Conservation (phyloP, 768 basidiomycete genomes). For the Pholiota molesta region DNA sequence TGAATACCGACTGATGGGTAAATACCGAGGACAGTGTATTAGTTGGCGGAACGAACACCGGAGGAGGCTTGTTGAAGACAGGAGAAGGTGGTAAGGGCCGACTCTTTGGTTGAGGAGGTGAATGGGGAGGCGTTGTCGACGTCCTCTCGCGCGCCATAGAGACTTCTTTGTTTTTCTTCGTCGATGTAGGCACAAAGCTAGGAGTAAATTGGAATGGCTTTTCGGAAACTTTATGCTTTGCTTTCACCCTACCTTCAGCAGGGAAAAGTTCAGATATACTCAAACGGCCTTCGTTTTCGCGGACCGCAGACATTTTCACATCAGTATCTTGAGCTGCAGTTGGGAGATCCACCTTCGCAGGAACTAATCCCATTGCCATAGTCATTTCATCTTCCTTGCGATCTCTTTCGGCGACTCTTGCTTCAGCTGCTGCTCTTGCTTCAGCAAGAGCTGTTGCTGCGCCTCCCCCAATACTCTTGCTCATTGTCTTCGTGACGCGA, state of each 20-base stretch:
- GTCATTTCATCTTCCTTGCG: constrained; percentile 45
- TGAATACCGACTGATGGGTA: constrained; percentile 18
- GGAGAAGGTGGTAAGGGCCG: constrained; percentile 40
- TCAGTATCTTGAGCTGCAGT: constrained; percentile 15
- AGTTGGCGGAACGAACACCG: constrained; percentile 53
- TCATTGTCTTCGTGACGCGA: constrained; percentile 56
- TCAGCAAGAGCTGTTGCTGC: constrained; percentile 65
- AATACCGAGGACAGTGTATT: constrained; percentile 14
- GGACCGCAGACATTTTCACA: constrained; percentile 1
- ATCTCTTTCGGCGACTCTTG: constrained; percentile 66
- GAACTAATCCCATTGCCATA: constrained; percentile 18
- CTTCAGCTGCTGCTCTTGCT: constrained; percentile 69
- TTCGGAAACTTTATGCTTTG: constrained; percentile 33
- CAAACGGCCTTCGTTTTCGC: constrained; percentile 40
- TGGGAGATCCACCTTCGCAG: not conserved
- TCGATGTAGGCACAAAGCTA: constrained; percentile 14
- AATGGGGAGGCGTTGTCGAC: constrained; percentile 61
- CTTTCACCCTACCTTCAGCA: constrained; percentile 35
- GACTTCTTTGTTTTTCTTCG: constrained; percentile 4
- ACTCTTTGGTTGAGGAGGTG: constrained; percentile 42
- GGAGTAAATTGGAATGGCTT: constrained; percentile 29
- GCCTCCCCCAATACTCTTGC: constrained; percentile 62
- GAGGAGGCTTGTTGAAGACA: constrained; percentile 63
- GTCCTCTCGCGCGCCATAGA: constrained; percentile 36
- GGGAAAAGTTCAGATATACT: constrained; percentile 66